Evolutionary conservation across 2,329 filamentous ascomycete genomes (phyloP).

Genomic region (Pseudogymnoascus sp.): DNA sequence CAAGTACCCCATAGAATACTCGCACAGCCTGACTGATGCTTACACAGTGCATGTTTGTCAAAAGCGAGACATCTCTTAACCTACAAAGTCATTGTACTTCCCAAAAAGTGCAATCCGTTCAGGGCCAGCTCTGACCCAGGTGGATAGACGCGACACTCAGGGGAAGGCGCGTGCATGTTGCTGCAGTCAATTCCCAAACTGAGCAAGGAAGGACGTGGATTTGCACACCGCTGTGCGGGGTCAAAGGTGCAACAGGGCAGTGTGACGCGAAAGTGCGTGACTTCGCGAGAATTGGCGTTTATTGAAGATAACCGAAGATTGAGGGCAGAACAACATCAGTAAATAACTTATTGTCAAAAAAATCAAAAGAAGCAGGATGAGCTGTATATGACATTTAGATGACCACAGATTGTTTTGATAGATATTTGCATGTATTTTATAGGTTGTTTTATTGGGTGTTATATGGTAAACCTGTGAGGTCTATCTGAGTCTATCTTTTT

Average conservation of each 20-base stretch:
- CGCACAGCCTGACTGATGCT: neutral
- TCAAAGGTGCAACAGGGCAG: neutral
- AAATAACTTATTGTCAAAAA: neutral
- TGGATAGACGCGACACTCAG: neutral
- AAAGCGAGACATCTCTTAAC: neutral
- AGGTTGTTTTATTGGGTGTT: neutral
- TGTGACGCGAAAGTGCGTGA: constrained; percentile 5
- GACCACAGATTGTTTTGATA: neutral
- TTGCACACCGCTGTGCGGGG: neutral
- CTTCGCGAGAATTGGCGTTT: neutral
- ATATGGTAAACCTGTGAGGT: neutral
- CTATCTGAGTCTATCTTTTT: constrained; percentile 3
- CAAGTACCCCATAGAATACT: neutral
- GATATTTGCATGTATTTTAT: neutral
- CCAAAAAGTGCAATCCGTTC: neutral
- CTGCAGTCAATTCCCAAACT: neutral
- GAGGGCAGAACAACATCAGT: neutral
- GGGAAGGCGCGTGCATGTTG: neutral
- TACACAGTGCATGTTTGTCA: neutral
- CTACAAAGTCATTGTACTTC: neutral
- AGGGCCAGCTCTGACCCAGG: neutral
- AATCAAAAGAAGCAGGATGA: neutral
- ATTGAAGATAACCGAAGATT: neutral
- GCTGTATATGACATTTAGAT: neutral
- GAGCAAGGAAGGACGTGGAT: neutral